Evolutionary conservation across 2,329 filamentous ascomycete species (phyloP), one percentile per base, ranked within the genome.

Genomic region (Sporothrix schenckii): DNA sequence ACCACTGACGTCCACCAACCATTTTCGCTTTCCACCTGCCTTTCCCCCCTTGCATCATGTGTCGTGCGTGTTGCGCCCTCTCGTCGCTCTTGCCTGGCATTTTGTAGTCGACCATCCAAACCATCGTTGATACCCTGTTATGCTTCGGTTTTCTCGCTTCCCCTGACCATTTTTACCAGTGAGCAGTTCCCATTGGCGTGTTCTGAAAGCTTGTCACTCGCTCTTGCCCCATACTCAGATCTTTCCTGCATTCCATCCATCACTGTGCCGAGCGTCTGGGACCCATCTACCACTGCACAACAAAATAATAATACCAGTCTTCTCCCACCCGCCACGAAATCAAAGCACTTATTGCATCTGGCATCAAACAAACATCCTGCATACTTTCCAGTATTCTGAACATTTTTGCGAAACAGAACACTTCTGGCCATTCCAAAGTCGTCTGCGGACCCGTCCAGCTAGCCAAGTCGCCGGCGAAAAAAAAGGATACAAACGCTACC

Each of bases 161-260:
- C 49, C 53, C 39, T 49, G 39, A 9, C 68, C 34, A 49, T 47
- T 30, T 60, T 44, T 44, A 30, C 19, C 30, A 68, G 10, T n/a
- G n/a, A 13, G 14, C 58, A 56, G 10, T 58, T 54, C 50, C 50
- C 63, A 30, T 54, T 68, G 68, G 49, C 27, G 24, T 41, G 66
- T 65, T 69, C 58, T 68, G 66, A 58, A 70, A 70, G 71, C 56
- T 65, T 49, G 49, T 30, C 52, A 41, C 52, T 58, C 65, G 27
- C 61, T 65, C 61, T 50, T 65, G 52, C 67, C 30, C 47, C 47
- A 30, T 65, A 50, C 24, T 50, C 50, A 34, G 61, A 50, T 65
- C 44, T 24, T 14, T 30, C 50, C 47, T 47, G 34, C 66, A 44
- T 60, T 52, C 50, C 66, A 58, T 61, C 14, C 66, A 58, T 66